A percentile compares a stretch with the other conserved stretches of the same genome.
These are phyloP conservation scores for Inga oerstediana DNA, from an alignment of 306 rosid genomes.

Conservation along the genomic window DNA sequence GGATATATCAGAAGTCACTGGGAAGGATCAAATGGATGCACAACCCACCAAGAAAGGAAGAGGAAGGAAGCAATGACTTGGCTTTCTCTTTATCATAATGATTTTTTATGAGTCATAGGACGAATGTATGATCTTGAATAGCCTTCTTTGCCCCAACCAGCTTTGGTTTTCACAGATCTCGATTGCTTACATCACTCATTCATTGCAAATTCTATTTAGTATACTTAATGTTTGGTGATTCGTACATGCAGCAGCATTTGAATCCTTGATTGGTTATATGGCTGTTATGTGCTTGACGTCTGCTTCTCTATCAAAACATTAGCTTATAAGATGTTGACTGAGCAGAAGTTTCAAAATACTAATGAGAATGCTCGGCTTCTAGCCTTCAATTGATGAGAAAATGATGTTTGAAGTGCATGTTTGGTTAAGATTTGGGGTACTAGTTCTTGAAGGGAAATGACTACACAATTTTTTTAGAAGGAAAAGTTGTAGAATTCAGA, in stretches of 20 bases:
- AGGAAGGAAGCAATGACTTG: constrained; percentile 74
- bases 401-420: background rate
- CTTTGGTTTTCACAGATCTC: background rate
- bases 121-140: constrained; percentile 16
- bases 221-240: background rate
- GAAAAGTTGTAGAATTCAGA: no score
- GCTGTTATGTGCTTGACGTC: background rate
- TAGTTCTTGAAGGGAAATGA: background rate
- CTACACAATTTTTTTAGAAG: background rate
- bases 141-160: constrained; percentile 2
- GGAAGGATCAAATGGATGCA: constrained; percentile 75
- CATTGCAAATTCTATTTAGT: background rate
- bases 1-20: constrained; percentile 73
- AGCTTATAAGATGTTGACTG: background rate
- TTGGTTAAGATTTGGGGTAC: background rate
- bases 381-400: background rate
- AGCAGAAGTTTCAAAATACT: background rate
- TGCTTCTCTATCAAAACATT: background rate
- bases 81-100: constrained; percentile 29
- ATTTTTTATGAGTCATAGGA: constrained; percentile 22
- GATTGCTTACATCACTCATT: background rate
- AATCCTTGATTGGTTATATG: background rate
- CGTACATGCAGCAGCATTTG: background rate
- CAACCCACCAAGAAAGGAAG: constrained; percentile 84
- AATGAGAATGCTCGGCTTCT: background rate